phyloP scores from a whole-genome alignment of 371 early-diverging fungal species.

The Thermomucor indicae-seudaticae region DNA sequence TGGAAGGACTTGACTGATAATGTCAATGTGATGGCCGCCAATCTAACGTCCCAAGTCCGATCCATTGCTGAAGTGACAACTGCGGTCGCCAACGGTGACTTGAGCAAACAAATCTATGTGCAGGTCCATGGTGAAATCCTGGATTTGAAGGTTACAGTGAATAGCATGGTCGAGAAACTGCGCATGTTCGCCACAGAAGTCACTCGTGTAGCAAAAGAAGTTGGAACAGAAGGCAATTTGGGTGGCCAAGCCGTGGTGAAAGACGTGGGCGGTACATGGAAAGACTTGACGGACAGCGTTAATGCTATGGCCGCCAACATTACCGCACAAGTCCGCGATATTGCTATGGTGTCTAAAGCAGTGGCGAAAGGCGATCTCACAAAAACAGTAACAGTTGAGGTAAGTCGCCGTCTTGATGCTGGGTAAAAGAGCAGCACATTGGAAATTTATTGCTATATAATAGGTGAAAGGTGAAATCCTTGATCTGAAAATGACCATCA shows the following conservation, averaged over 20 bases:
- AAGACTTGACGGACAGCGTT: constrained; percentile 46
- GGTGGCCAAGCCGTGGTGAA: too few relatives aligned
- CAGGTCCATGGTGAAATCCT: constrained; percentile 34
- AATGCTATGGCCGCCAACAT: constrained; percentile 49
- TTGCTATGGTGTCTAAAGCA: constrained; percentile 52
- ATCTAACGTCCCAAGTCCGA: constrained; percentile 52
- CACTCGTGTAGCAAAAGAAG: too few relatives aligned
- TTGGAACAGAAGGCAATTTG: too few relatives aligned
- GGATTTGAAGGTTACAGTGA: constrained; percentile 31
- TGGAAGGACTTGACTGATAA: constrained; percentile 62
- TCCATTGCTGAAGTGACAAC: constrained; percentile 53
- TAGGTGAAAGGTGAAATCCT: constrained; percentile 22
- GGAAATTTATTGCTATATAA: too few relatives aligned
- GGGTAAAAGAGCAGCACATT: too few relatives aligned
- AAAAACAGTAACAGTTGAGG: constrained; percentile 57
- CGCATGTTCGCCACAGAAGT: constrained; percentile 46
- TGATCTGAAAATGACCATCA: constrained; percentile 15
- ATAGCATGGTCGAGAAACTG: constrained; percentile 48
- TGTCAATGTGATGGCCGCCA: constrained; percentile 57
- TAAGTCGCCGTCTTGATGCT: too few relatives aligned
- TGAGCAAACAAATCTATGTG: constrained; percentile 34
- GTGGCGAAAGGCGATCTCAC: constrained; percentile 58
- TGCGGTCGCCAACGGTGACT: constrained; percentile 50
- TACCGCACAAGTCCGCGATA: constrained; percentile 51
- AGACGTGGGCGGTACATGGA: too few relatives aligned